These are phyloP conservation scores for Acacia pycnantha DNA, from an alignment of 331 rosid species.

Conservation along the genomic window DNA sequence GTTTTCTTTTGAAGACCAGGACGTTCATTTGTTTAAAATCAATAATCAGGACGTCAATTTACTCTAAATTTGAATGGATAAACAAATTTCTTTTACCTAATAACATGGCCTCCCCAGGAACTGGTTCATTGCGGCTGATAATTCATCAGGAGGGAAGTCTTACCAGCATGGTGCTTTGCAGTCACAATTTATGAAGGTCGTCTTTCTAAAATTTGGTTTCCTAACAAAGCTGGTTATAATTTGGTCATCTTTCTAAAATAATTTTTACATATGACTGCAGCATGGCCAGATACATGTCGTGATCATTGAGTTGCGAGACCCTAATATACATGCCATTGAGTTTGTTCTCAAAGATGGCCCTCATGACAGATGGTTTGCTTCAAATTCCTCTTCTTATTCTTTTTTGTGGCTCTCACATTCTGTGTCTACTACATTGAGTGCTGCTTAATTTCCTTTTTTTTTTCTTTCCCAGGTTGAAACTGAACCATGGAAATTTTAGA, in stretches of 20 bases:
- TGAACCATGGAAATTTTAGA: slow-evolving; percentile 39
- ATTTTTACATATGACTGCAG: slow-evolving; percentile 22
- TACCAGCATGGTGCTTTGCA: slow-evolving; percentile 37
- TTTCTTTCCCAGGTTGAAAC: slow-evolving; percentile 27
- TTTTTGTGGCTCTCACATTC: not conserved
- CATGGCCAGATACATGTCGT: slow-evolving; percentile 32
- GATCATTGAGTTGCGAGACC: slow-evolving; percentile 39
- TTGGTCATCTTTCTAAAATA: not conserved
- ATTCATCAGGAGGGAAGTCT: slow-evolving; percentile 22
- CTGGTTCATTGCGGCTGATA: slow-evolving; percentile 32
- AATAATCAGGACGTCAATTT: not conserved
- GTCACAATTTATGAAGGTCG: slow-evolving; percentile 37
- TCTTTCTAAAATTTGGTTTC: not conserved
- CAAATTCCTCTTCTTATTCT: not conserved
- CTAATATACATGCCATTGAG: slow-evolving; percentile 32
- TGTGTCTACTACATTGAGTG: not conserved
- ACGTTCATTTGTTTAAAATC: not conserved
- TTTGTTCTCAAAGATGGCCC: slow-evolving; percentile 42
- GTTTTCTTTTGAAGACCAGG: not conserved
- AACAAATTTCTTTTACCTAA: not conserved
- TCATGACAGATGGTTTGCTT: slow-evolving; percentile 33
- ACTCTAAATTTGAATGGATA: not conserved
- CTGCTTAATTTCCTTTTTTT: not conserved
- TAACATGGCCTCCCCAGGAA: slow-evolving; percentile 9
- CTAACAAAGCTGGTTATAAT: not conserved